Evolutionary conservation across 108 stramenopile species (phyloP), one percentile per base, ranked within the genome.

Genomic region (Cyclotella cryptica): DNA sequence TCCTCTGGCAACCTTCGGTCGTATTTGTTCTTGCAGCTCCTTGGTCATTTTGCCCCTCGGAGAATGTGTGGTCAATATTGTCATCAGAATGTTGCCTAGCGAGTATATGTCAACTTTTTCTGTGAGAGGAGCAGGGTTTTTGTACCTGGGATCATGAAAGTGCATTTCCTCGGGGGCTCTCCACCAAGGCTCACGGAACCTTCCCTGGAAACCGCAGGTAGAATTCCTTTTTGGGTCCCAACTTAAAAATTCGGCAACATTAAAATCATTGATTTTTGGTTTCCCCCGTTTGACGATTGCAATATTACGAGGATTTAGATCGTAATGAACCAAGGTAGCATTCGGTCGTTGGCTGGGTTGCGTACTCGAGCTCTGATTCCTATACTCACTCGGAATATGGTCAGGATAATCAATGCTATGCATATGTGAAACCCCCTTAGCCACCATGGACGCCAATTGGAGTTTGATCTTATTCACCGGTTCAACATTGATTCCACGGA

Each of bases 201-300:
- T 75, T 0, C 88, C 82, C 18, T 71, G 67, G 72, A 95, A 95
- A 14, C 92, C 92, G 79, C 94, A 95, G 14, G 84, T 69, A 47
- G 51, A 21, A 45, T 88, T 87, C 4, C 65, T 83, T 22, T 60
- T 81, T 19, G 66, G 66, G 52, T 88, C 78, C 81, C 81, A 82
- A 10, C 47, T 72, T 46, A 95, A 42, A 64, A 95, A 93, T 71
- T 95, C 91, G 40, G 92, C 94, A 53, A 92, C 89, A 69, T 95
- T 95, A 57, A 95, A 95, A 75, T 95, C 95, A 55, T 93, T 96
- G 39, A 96, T 68, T 68, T 93, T 93, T 30, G 95, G 95, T 53
- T 69, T 87, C 12, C 91, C 92, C 3, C 83, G 86, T 29, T 66
- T 44, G 19, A 93, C 83, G 28, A 96, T 83, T 21, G 91, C 91